These are phyloP conservation scores for Puccinia triticina DNA, from an alignment of 1,284 basidiomycete species.

Conservation along the genomic window DNA sequence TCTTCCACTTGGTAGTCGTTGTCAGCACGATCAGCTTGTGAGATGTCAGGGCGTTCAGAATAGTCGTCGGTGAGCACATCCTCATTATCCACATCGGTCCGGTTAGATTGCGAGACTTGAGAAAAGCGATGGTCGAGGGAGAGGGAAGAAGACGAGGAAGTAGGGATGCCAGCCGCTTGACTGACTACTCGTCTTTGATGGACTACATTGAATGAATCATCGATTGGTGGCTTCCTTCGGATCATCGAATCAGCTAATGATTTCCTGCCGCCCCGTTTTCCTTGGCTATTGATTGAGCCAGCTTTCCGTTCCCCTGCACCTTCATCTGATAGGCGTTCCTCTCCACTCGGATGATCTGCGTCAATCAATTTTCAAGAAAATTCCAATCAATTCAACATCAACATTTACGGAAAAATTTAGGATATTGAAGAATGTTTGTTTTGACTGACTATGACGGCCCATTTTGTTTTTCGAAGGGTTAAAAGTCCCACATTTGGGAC, in stretches of 20 bases:
- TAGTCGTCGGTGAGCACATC: not conserved
- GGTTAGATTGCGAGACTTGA: not conserved
- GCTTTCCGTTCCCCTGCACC: not conserved
- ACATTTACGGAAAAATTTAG: not conserved
- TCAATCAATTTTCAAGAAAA: not conserved
- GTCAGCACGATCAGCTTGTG: not conserved
- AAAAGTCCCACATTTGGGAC: slow-evolving; percentile 49
- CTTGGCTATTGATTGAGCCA: not conserved
- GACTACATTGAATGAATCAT: slow-evolving; percentile 4
- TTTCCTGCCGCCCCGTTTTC: not conserved
- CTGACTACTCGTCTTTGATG: slow-evolving; percentile 18
- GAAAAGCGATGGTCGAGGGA: not conserved
- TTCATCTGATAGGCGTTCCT: not conserved
- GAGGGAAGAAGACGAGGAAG: not conserved
- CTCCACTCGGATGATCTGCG: not conserved
- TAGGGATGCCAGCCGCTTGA: not conserved
- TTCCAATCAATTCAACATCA: not conserved
- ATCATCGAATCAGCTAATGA: slow-evolving; percentile 9
- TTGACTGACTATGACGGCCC: slow-evolving; percentile 16
- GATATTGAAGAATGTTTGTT: not conserved
- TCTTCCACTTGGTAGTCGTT: not conserved
- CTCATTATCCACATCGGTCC: not conserved
- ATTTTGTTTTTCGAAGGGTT: slow-evolving; percentile 32
- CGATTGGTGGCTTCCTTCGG: not conserved
- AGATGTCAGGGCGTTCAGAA: not conserved